phyloP scores from a whole-genome alignment of 768 basidiomycete species.

The Ramaria sp. region DNA sequence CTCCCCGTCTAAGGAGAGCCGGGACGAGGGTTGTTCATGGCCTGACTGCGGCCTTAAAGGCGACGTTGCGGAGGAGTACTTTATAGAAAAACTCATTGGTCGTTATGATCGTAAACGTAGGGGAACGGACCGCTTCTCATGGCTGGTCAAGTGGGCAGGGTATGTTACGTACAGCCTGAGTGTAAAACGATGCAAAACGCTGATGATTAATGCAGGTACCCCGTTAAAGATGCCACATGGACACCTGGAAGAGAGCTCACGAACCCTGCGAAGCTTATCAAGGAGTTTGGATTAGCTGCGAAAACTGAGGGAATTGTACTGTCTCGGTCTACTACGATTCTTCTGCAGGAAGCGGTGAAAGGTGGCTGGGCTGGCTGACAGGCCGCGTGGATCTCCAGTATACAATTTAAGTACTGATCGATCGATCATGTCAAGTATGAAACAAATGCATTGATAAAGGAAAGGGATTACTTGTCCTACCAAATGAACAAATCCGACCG shows the following conservation, averaged over 20 bases:
- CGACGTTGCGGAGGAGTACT: not conserved
- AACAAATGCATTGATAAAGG: too few relatives aligned
- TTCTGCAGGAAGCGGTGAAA: not conserved
- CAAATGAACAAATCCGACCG: too few relatives aligned
- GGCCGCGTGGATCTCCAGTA: too few relatives aligned
- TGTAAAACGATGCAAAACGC: not conserved
- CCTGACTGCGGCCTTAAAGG: not conserved
- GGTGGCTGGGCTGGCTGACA: not conserved
- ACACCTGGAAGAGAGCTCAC: not conserved
- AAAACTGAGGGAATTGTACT: not conserved
- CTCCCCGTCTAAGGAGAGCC: not conserved
- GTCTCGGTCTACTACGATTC: not conserved
- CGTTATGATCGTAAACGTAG: not conserved
- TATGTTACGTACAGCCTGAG: not conserved
- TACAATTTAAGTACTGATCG: too few relatives aligned
- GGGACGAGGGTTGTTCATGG: not conserved
- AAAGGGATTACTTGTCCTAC: too few relatives aligned
- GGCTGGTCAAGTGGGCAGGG: slow-evolving; percentile 9
- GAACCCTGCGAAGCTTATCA: not conserved
- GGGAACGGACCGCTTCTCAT: not conserved
- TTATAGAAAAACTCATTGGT: slow-evolving; percentile 4
- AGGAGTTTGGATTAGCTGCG: not conserved
- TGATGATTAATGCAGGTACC: not conserved
- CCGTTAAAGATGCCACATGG: slow-evolving; percentile 1
- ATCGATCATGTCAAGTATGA: too few relatives aligned